A percentile compares a stretch with the other conserved stretches of the same genome.
These are phyloP conservation scores for Mycena belliarum DNA, from an alignment of 768 basidiomycete species.

Conservation along the genomic window DNA sequence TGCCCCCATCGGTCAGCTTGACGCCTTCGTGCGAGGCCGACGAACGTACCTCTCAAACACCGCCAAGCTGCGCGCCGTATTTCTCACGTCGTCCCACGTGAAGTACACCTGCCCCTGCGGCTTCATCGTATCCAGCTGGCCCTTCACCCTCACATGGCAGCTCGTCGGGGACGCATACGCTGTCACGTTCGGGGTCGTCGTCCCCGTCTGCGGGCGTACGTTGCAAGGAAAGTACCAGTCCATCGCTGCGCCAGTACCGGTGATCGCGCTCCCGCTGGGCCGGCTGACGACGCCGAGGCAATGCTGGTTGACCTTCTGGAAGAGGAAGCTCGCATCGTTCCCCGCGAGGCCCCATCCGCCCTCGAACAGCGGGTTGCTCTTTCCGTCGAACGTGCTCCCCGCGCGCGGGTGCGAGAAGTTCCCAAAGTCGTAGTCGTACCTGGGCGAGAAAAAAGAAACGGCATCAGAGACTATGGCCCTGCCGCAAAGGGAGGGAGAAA, in stretches of 20 bases:
- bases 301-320: conserved; percentile 87
- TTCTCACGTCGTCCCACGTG: conserved; percentile 83
- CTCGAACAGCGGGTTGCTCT: conserved; percentile 79
- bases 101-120: conserved; percentile 89
- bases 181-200: conserved; percentile 61
- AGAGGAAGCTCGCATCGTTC: conserved; percentile 91
- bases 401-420: conserved; percentile 82
- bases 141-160: conserved; percentile 68
- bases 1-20: too few species aligned
- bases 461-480: too few species aligned
- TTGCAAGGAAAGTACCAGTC: conserved; percentile 99
- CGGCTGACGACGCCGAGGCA: conserved; percentile 79
- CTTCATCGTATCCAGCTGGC: conserved; percentile 46
- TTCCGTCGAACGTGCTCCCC: conserved; percentile 68
- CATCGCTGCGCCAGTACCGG: conserved; percentile 55
- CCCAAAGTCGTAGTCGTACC: conserved; percentile 88
- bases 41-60: conserved; percentile 91
- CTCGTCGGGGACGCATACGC: conserved; percentile 62
- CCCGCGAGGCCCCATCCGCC: conserved; percentile 78
- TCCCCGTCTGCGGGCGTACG: conserved; percentile 73
- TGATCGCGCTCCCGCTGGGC: conserved; percentile 63
- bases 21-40: too few species aligned
- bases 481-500: too few species aligned
- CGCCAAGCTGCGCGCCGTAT: conserved; percentile 75
- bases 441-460: too few species aligned